phyloP scores from a whole-genome alignment of 2,329 filamentous ascomycete genomes.

The Daldinia sp. region DNA sequence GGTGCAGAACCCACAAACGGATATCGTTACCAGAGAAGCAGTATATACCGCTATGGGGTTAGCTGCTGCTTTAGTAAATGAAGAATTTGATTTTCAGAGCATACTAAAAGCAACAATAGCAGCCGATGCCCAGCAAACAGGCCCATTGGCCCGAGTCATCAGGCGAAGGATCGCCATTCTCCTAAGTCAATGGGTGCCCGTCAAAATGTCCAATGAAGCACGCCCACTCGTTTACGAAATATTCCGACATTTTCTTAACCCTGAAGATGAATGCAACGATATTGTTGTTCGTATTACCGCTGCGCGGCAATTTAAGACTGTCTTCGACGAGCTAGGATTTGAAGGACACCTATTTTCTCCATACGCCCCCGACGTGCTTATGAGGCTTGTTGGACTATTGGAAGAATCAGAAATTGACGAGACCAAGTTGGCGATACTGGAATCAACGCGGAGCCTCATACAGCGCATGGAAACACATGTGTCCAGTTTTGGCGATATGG shows the following conservation, averaged over 20 bases:
- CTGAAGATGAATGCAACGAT: slow-evolving; percentile 81
- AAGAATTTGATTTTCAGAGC: slow-evolving; percentile 81
- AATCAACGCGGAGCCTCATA: slow-evolving; percentile 84
- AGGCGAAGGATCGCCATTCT: slow-evolving; percentile 88
- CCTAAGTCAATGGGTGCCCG: slow-evolving; percentile 86
- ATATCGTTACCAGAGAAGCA: slow-evolving; percentile 89
- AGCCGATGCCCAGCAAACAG: slow-evolving; percentile 74
- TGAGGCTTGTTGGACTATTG: slow-evolving; percentile 78
- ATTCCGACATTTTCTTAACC: slow-evolving; percentile 84
- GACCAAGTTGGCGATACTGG: slow-evolving; percentile 88
- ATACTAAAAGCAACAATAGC: slow-evolving; percentile 80
- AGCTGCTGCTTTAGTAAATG: slow-evolving; percentile 77
- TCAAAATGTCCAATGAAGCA: slow-evolving; percentile 74
- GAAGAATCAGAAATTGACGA: slow-evolving; percentile 82
- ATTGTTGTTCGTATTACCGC: slow-evolving; percentile 91
- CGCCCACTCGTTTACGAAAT: slow-evolving; percentile 84
- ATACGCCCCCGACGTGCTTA: slow-evolving; percentile 77
- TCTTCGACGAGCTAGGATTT: slow-evolving; percentile 88
- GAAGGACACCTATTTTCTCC: slow-evolving; percentile 76
- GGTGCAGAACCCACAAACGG: slow-evolving; percentile 70
- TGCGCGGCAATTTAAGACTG: slow-evolving; percentile 80
- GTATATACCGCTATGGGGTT: slow-evolving; percentile 94
- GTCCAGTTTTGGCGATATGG: slow-evolving; percentile 74
- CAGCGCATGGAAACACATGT: slow-evolving; percentile 80
- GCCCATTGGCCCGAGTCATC: slow-evolving; percentile 76